Evolutionary conservation across 495 filamentous ascomycete genomes (phyloP).

Genomic region (Podospora conica): DNA sequence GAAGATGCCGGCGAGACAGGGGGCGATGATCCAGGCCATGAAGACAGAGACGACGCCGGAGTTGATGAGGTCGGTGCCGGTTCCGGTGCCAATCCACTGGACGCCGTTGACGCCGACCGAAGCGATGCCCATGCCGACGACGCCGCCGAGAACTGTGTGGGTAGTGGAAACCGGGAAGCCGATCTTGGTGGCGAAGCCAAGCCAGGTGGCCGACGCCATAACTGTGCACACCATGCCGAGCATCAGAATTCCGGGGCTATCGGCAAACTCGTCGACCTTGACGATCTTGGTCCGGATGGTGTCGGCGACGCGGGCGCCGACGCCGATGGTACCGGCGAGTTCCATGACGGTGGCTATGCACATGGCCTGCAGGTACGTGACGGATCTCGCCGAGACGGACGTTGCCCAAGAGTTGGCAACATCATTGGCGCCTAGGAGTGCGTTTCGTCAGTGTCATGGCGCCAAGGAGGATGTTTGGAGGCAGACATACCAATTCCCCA

Average conservation of each 20-base stretch:
- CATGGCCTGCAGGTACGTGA: conserved; percentile 65
- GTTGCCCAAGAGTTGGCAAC: conserved; percentile 73
- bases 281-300: conserved; percentile 66
- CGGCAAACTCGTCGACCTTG: conserved; percentile 43
- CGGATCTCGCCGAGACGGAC: conserved; percentile 60
- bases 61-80: conserved; percentile 45
- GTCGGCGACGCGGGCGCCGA: conserved; percentile 58
- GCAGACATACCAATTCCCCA: conserved; percentile 21
- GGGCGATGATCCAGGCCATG: conserved; percentile 57
- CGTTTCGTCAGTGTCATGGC: background rate
- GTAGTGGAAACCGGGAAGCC: conserved; percentile 60
- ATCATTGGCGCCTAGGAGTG: conserved; percentile 51
- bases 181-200: conserved; percentile 50
- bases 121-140: conserved; percentile 60
- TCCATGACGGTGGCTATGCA: conserved; percentile 61
- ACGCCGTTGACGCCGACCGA: conserved; percentile 29
- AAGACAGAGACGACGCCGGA: conserved; percentile 51
- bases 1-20: conserved; percentile 50
- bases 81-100: conserved; percentile 44
- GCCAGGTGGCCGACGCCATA: conserved; percentile 52
- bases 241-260: conserved; percentile 51
- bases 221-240: conserved; percentile 59
- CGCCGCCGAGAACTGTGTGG: conserved; percentile 56
- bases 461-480: background rate
- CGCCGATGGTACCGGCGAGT: conserved; percentile 56